phyloP scores from a whole-genome alignment of 805 yeast species.

The Vanderwaltozyma tropicalis region DNA sequence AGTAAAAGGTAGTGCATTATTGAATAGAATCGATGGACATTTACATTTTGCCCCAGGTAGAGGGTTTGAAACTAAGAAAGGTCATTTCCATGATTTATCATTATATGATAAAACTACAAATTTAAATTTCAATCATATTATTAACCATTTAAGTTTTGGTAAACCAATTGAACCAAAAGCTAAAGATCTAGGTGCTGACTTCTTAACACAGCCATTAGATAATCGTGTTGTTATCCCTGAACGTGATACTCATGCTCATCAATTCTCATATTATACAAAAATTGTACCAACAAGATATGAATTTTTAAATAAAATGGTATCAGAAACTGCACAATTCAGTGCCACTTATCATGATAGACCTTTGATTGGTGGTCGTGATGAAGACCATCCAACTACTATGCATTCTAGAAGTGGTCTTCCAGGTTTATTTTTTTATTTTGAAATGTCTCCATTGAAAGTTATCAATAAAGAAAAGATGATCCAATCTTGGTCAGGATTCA shows the following conservation, averaged over 20 bases:
- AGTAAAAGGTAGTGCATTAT: constrained; percentile 63
- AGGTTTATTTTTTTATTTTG: constrained; percentile 78
- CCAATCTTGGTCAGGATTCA: constrained; percentile 72
- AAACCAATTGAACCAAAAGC: constrained; percentile 5
- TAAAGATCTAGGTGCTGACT: background rate
- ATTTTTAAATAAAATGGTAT: constrained; percentile 36
- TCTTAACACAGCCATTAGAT: constrained; percentile 56
- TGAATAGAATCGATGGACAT: constrained; percentile 82
- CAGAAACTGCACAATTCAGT: constrained; percentile 85
- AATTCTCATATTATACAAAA: constrained; percentile 70
- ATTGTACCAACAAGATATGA: constrained; percentile 87
- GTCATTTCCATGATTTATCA: constrained; percentile 80
- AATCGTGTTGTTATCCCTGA: constrained; percentile 30
- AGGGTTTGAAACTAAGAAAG: constrained; percentile 42
- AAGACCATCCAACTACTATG: constrained; percentile 76
- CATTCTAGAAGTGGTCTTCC: constrained; percentile 89
- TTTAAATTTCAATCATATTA: constrained; percentile 66
- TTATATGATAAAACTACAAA: constrained; percentile 50
- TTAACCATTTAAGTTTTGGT: constrained; percentile 82
- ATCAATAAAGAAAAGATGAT: constrained; percentile 63
- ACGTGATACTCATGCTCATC: constrained; percentile 42
- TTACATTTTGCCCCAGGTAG: constrained; percentile 95
- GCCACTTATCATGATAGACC: constrained; percentile 86
- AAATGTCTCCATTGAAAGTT: constrained; percentile 86
- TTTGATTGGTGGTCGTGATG: constrained; percentile 75